Evolutionary conservation across 2,329 filamentous ascomycete genomes (phyloP).

Genomic region (Arthroderma sp.): DNA sequence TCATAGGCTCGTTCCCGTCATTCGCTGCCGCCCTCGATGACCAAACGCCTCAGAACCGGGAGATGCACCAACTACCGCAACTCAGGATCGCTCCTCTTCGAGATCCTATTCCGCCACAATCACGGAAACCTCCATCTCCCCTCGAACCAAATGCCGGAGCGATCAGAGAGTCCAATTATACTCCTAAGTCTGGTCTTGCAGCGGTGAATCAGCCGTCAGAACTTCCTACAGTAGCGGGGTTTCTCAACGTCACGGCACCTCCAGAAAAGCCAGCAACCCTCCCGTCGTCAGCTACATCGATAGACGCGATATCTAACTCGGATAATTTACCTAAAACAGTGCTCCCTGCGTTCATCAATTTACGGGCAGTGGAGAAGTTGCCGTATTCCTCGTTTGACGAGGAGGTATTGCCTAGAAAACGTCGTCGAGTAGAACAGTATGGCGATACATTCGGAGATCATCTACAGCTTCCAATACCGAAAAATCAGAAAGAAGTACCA

Average conservation of each 20-base stretch:
- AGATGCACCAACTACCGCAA: conserved; percentile 28
- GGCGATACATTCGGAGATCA: conserved; percentile 33
- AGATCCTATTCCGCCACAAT: conserved; percentile 33
- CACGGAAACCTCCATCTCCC: conserved; percentile 32
- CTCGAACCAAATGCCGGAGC: conserved; percentile 35
- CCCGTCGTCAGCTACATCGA: conserved; percentile 12
- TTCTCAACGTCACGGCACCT: conserved; percentile 23
- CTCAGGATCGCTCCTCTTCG: conserved; percentile 39
- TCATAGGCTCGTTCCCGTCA: conserved; percentile 15
- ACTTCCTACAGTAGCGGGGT: conserved; percentile 27
- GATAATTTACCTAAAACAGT: conserved; percentile 32
- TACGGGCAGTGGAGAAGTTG: conserved; percentile 36
- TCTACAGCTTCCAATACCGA: conserved; percentile 38
- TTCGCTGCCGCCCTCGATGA: conserved; percentile 29
- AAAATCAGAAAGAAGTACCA: conserved; percentile 33
- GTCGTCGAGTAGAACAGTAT: conserved; percentile 33
- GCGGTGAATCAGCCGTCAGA: conserved; percentile 25
- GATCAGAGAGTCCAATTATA: conserved; percentile 22
- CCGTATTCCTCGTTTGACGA: conserved; percentile 32
- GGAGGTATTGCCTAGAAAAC: conserved; percentile 29
- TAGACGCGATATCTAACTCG: conserved; percentile 15
- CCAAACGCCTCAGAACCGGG: conserved; percentile 28
- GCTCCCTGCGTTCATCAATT: conserved; percentile 37
- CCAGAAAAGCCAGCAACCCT: conserved; percentile 27
- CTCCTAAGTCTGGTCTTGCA: conserved; percentile 20